These are phyloP conservation scores for Craspedostauros australis DNA, from an alignment of 108 stramenopile genomes.

Conservation along the genomic window DNA sequence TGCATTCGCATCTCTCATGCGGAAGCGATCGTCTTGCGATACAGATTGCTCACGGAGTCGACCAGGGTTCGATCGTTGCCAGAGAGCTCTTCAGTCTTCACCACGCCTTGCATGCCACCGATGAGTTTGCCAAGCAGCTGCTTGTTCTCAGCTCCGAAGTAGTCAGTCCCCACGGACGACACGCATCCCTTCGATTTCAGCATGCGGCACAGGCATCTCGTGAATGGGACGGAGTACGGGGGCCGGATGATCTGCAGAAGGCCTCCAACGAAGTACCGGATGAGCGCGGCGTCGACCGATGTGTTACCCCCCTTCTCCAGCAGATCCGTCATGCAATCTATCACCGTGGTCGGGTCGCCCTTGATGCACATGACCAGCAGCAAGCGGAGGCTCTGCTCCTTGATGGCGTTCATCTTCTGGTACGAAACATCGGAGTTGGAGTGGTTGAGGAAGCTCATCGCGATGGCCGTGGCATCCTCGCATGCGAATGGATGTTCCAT, in stretches of 20 bases:
- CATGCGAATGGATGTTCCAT: constrained; percentile 67
- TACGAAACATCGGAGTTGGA: constrained; percentile 76
- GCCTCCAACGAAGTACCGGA: constrained; percentile 71
- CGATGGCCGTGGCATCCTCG: constrained; percentile 44
- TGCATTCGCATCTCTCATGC: too few species aligned
- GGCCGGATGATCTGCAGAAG: constrained; percentile 55
- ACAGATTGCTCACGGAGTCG: constrained; percentile 9
- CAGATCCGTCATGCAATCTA: constrained; percentile 36
- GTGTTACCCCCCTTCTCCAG: constrained; percentile 43
- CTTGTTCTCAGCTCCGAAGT: constrained; percentile 51
- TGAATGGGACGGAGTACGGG: constrained; percentile 62
- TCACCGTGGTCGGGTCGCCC: constrained; percentile 55
- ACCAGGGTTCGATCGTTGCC: constrained; percentile 11
- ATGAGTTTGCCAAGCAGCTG: constrained; percentile 12
- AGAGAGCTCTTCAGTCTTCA: constrained; percentile 3
- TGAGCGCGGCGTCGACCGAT: constrained; percentile 65
- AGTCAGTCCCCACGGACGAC: constrained; percentile 61
- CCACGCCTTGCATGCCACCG: constrained; percentile 7
- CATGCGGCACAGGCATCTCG: constrained; percentile 35
- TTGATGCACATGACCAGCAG: constrained; percentile 55
- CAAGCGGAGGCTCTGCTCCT: constrained; percentile 76
- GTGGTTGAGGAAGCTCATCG: constrained; percentile 65
- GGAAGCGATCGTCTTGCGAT: neutral
- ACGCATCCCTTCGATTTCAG: constrained; percentile 47
- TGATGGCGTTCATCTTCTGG: constrained; percentile 77